Conservation (phyloP, 352 stramenopile genomes). For the Globisporangium sylvaticum region DNA sequence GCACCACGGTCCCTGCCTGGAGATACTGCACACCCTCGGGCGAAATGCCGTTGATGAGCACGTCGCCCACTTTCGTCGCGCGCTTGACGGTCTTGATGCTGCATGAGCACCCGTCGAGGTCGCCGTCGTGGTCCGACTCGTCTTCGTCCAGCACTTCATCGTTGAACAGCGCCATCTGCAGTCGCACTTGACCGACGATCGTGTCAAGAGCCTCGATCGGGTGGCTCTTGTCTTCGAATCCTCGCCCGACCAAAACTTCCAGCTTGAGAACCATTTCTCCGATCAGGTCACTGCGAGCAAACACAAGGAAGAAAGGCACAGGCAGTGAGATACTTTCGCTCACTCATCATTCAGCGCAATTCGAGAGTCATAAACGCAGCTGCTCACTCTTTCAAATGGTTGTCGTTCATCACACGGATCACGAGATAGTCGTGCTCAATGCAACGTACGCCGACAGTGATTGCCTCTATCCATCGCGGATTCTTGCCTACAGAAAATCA, state of each 20-base stretch:
- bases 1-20: conserved; percentile 56
- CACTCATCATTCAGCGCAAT: neutral
- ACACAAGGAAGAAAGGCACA: neutral
- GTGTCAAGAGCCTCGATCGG: conserved; percentile 70
- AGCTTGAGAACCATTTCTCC: conserved; percentile 64
- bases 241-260: conserved; percentile 57
- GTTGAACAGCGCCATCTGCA: conserved; percentile 77
- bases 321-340: neutral
- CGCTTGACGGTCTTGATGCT: conserved; percentile 33
- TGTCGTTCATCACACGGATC: conserved; percentile 80
- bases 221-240: conserved; percentile 72
- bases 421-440: conserved; percentile 81
- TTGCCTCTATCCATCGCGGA: conserved; percentile 66
- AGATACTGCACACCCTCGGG: conserved; percentile 69
- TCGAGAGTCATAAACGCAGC: neutral
- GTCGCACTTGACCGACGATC: conserved; percentile 67
- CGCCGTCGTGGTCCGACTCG: conserved; percentile 40
- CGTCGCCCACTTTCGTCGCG: conserved; percentile 67
- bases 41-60: conserved; percentile 70
- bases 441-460: conserved; percentile 56
- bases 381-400: conserved; percentile 62
- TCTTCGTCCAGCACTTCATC: conserved; percentile 71
- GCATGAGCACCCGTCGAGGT: conserved; percentile 63
- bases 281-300: conserved; percentile 46
- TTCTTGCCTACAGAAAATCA: conserved; percentile 47